A percentile compares a stretch with the other conserved stretches of the same genome.
Conservation (phyloP, 164 flowering plant genomes). For the Malania oleifera region DNA sequence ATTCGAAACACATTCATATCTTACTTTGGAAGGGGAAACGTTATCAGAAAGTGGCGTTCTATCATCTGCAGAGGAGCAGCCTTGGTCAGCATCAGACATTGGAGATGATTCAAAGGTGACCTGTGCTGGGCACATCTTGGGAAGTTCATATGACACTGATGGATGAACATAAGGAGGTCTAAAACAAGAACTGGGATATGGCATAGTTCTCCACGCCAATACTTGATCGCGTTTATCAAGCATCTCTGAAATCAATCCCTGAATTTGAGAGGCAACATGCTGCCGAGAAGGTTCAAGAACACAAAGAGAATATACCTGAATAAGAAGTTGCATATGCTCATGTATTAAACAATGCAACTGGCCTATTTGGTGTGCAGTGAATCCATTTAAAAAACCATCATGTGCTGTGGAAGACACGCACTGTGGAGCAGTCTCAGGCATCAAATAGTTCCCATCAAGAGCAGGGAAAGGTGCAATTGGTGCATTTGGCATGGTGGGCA, state of each 20-base stretch:
- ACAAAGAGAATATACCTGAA: constrained; percentile 79
- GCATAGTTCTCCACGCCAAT: constrained; percentile 35
- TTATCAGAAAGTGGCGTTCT: constrained; percentile 14
- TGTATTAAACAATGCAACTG: constrained; percentile 79
- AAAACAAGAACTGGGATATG: constrained; percentile 61
- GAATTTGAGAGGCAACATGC: constrained; percentile 53
- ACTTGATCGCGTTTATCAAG: constrained; percentile 55
- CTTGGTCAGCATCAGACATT: constrained; percentile 13
- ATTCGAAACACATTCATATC: constrained; percentile 11
- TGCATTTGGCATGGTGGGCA: constrained; percentile 43
- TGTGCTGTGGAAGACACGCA: constrained; percentile 23
- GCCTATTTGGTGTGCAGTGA: constrained; percentile 74
- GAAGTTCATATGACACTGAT: constrained; percentile 36
- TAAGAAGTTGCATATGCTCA: constrained; percentile 91
- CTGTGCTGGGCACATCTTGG: constrained; percentile 16
- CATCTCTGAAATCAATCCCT: constrained; percentile 55
- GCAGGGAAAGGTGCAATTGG: constrained; percentile 27
- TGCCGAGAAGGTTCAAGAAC: constrained; percentile 68
- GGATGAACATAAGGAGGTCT: constrained; percentile 45
- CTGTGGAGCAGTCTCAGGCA: constrained; percentile 16
- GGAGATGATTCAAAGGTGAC: constrained; percentile 15
- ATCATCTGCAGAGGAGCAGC: constrained; percentile 12
- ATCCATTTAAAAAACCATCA: constrained; percentile 39
- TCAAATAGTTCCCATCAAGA: constrained; percentile 21
- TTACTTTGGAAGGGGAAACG: constrained; percentile 20